phyloP scores from a whole-genome alignment of 2,329 filamentous ascomycete genomes.

The Malbranchea zuffiana region DNA sequence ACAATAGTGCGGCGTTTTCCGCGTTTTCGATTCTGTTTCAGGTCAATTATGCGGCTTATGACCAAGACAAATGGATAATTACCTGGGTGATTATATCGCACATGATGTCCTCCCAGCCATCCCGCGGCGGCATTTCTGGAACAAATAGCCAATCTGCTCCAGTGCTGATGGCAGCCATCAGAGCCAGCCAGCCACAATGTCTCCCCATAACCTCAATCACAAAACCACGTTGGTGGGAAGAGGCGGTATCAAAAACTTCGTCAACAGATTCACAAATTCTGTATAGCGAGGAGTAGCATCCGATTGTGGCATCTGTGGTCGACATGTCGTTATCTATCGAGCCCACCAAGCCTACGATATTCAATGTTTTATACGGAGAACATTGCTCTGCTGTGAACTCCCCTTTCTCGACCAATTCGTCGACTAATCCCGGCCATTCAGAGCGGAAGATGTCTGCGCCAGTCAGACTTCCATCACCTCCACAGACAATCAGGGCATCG shows the following conservation, averaged over 20 bases:
- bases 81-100: slow-evolving; percentile 63
- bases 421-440: slow-evolving; percentile 81
- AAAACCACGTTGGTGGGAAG: slow-evolving; percentile 91
- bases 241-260: slow-evolving; percentile 84
- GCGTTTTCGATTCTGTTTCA: slow-evolving; percentile 60
- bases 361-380: slow-evolving; percentile 70
- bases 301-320: slow-evolving; percentile 93
- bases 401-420: slow-evolving; percentile 67
- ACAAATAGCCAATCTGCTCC: slow-evolving; percentile 96
- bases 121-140: slow-evolving; percentile 78
- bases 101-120: slow-evolving; percentile 87
- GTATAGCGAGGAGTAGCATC: slow-evolving; percentile 84
- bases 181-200: slow-evolving; percentile 92
- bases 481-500: slow-evolving; percentile 90
- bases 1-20: slow-evolving; percentile 98
- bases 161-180: slow-evolving; percentile 91
- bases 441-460: slow-evolving; percentile 86
- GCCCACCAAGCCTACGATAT: slow-evolving; percentile 91
- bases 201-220: slow-evolving; percentile 98
- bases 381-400: slow-evolving; percentile 62
- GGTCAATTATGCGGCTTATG: not conserved
- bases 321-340: slow-evolving; percentile 98
- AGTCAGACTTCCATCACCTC: slow-evolving; percentile 90
- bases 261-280: slow-evolving; percentile 94
- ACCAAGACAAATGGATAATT: slow-evolving; percentile 8